A percentile compares a stretch with the other conserved stretches of the same genome.
Conservation (phyloP, 2,329 filamentous ascomycete genomes). For the Aspergillus proliferans region DNA sequence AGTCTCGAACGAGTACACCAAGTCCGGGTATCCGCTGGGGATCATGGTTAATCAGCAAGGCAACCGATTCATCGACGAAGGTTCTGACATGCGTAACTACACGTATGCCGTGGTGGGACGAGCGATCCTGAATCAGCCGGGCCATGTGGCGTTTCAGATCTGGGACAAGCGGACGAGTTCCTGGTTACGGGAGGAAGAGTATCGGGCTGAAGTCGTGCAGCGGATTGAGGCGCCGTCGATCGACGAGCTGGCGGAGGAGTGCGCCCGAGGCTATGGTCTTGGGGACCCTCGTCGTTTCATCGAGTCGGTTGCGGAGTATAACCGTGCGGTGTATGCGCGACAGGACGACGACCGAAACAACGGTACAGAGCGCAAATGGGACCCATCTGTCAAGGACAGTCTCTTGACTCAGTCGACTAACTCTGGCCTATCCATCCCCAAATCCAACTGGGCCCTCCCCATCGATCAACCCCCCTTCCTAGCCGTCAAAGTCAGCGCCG, state of each 20-base stretch:
- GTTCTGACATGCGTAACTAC: conserved; percentile 59
- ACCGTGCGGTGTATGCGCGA: conserved; percentile 49
- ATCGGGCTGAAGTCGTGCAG: conserved; percentile 52
- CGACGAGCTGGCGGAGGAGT: conserved; percentile 51
- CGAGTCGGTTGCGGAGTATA: conserved; percentile 51
- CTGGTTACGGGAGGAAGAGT: conserved; percentile 58
- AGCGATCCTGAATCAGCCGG: conserved; percentile 55
- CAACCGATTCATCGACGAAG: conserved; percentile 60
- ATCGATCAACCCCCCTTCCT: conserved; percentile 54
- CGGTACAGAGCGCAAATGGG: conserved; percentile 38
- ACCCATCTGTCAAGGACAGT: conserved; percentile 57
- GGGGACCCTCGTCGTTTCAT: conserved; percentile 43
- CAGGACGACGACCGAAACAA: conserved; percentile 38
- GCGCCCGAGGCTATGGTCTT: conserved; percentile 43
- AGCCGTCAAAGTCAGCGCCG: conserved; percentile 59
- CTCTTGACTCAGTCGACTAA: conserved; percentile 53
- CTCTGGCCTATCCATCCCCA: conserved; percentile 43
- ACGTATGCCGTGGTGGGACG: conserved; percentile 62
- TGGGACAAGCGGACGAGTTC: conserved; percentile 51
- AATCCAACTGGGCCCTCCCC: conserved; percentile 62
- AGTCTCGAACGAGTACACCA: conserved; percentile 63
- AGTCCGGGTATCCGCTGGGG: conserved; percentile 62
- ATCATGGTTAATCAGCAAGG: conserved; percentile 58
- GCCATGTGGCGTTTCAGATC: conserved; percentile 56
- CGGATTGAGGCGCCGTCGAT: conserved; percentile 48